These are phyloP conservation scores for Bauhinia variegata DNA, from an alignment of 306 rosid genomes.

Conservation along the genomic window DNA sequence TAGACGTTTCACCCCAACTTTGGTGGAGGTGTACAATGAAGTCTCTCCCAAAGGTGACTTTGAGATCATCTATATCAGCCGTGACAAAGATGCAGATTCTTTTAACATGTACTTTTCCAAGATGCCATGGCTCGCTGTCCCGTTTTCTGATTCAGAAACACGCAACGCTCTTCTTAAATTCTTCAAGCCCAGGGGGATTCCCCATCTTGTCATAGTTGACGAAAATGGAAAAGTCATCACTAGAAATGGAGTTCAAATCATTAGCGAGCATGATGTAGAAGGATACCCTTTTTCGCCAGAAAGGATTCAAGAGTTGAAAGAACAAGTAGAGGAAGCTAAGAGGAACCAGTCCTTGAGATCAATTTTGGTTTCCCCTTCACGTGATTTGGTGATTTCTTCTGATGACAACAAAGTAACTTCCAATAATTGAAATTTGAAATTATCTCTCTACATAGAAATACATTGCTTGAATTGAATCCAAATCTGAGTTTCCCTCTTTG, in stretches of 20 bases:
- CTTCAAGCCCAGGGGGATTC: conserved; percentile 65
- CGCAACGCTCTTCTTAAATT: conserved; percentile 47
- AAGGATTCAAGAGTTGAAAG: conserved; percentile 54
- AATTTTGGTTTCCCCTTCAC: conserved; percentile 51
- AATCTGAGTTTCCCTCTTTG: conserved; percentile 31
- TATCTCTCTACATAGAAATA: too few relatives aligned
- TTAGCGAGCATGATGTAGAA: conserved; percentile 57
- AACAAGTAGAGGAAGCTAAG: conserved; percentile 53
- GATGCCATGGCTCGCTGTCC: conserved; percentile 87
- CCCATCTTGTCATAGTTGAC: conserved; percentile 58
- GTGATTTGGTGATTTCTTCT: conserved; percentile 62
- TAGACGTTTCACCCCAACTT: conserved; percentile 54
- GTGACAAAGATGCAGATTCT: conserved; percentile 59
- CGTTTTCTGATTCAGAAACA: conserved; percentile 62
- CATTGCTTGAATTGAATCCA: too few relatives aligned
- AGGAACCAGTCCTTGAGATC: conserved; percentile 59
- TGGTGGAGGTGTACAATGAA: conserved; percentile 61
- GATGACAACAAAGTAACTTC: conserved; percentile 53
- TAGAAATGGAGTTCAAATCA: conserved; percentile 42
- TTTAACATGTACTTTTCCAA: conserved; percentile 65
- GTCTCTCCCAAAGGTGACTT: conserved; percentile 58
- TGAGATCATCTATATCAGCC: conserved; percentile 57
- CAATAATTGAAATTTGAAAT: too few relatives aligned
- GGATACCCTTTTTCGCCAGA: conserved; percentile 62
- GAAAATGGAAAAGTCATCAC: conserved; percentile 56